Evolutionary conservation across 208 protist genomes (phyloP).

Genomic region (Acanthamoeba lenticulata): DNA sequence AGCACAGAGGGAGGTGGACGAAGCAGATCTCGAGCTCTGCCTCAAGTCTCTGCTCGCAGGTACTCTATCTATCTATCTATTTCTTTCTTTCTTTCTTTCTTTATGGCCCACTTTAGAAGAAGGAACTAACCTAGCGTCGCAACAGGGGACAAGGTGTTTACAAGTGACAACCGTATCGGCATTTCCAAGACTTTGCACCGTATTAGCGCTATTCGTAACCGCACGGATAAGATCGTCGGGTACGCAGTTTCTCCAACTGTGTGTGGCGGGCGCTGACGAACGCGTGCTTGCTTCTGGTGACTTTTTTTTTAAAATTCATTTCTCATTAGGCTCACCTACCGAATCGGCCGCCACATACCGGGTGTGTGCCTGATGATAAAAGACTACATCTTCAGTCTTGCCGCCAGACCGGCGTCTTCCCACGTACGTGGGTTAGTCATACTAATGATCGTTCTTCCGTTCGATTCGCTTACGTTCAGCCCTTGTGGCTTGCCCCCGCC

Average conservation of each 20-base stretch:
- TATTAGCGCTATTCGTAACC: conserved; percentile 14
- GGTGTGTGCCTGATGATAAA: conserved; percentile 4
- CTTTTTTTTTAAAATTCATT: neutral
- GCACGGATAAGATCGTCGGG: conserved; percentile 24
- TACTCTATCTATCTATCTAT: neutral
- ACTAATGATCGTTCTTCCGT: neutral
- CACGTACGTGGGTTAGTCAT: too few relatives aligned
- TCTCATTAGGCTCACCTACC: conserved; percentile 20
- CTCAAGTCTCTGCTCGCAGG: conserved; percentile 8
- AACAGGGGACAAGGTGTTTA: neutral
- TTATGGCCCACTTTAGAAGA: neutral
- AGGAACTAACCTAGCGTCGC: neutral
- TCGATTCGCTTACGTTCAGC: neutral
- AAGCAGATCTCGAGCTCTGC: neutral
- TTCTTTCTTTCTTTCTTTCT: neutral
- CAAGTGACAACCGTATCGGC: conserved; percentile 42
- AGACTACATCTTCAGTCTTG: neutral
- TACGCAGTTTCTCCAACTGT: neutral
- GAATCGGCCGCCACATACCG: conserved; percentile 35
- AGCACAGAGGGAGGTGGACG: neutral
- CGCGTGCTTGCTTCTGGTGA: too few relatives aligned
- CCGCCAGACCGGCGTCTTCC: neutral
- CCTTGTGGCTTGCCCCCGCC: too few relatives aligned
- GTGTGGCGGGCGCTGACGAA: too few relatives aligned
- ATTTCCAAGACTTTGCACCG: conserved; percentile 42